Evolutionary conservation across 352 stramenopile genomes (phyloP).

Genomic region (Synura sp.): DNA sequence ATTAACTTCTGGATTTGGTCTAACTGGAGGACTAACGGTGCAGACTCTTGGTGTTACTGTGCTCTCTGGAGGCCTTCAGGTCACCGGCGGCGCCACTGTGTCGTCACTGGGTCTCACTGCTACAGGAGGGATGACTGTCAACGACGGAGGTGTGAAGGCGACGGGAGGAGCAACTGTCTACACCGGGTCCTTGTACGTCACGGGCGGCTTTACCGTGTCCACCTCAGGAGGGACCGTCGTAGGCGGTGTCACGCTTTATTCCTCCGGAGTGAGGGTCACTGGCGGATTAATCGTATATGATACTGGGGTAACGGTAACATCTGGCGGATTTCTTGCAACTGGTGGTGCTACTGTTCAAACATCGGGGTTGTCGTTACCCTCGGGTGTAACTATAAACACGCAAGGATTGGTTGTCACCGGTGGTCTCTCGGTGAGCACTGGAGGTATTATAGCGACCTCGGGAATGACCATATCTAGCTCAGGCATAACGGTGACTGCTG

Average conservation of each 20-base stretch:
- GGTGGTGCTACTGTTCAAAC: neutral
- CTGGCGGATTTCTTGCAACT: neutral
- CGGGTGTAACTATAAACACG: neutral
- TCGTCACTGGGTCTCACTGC: neutral
- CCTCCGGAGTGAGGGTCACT: neutral
- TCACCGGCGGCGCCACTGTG: neutral
- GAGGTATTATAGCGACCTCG: neutral
- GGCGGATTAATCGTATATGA: neutral
- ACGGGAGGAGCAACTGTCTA: neutral
- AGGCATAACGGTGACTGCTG: too few species aligned
- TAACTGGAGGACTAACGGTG: neutral
- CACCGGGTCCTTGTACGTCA: neutral
- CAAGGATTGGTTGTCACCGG: neutral
- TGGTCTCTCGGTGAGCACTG: neutral
- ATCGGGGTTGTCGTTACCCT: neutral
- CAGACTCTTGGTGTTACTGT: neutral
- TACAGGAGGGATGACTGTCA: neutral
- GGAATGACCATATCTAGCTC: too few species aligned
- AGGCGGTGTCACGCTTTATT: neutral
- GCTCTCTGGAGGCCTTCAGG: neutral
- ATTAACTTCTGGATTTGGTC: neutral
- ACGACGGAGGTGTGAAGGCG: neutral
- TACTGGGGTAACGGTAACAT: neutral
- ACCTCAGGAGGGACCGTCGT: neutral
- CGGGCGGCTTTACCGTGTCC: neutral